phyloP scores from a whole-genome alignment of 768 basidiomycete genomes.

The Suillus subaureus region DNA sequence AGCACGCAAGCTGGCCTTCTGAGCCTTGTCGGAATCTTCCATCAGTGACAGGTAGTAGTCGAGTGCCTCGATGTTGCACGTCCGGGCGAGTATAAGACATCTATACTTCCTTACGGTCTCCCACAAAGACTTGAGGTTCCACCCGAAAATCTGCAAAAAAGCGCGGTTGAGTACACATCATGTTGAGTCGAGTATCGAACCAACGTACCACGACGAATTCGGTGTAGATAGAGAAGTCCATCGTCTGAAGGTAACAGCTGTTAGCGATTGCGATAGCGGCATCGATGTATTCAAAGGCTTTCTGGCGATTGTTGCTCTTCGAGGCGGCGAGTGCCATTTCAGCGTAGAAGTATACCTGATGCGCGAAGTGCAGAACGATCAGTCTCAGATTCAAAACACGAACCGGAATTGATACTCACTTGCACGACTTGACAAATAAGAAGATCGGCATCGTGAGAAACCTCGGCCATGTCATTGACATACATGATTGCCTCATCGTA shows the following conservation, averaged over 20 bases:
- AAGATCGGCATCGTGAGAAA: background rate
- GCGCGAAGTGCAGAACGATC: background rate
- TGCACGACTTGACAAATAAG: background rate
- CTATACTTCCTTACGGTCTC: background rate
- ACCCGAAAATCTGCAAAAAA: background rate
- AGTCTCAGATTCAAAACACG: background rate
- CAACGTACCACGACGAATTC: background rate
- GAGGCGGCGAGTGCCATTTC: background rate
- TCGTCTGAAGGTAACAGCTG: background rate
- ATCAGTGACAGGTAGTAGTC: background rate
- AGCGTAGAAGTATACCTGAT: background rate
- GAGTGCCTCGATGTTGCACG: background rate
- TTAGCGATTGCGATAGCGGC: background rate
- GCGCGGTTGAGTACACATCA: background rate
- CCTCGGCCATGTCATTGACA: background rate
- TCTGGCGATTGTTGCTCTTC: background rate
- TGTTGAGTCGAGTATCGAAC: background rate
- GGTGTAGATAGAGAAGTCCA: background rate
- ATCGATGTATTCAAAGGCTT: background rate
- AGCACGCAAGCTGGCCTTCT: background rate
- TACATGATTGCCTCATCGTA: background rate
- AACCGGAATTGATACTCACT: background rate
- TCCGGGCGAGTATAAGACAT: background rate
- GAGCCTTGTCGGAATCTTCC: background rate
- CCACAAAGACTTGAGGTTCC: background rate